Conservation (phyloP, 2,329 filamentous ascomycete genomes). For the Didymella exigua region DNA sequence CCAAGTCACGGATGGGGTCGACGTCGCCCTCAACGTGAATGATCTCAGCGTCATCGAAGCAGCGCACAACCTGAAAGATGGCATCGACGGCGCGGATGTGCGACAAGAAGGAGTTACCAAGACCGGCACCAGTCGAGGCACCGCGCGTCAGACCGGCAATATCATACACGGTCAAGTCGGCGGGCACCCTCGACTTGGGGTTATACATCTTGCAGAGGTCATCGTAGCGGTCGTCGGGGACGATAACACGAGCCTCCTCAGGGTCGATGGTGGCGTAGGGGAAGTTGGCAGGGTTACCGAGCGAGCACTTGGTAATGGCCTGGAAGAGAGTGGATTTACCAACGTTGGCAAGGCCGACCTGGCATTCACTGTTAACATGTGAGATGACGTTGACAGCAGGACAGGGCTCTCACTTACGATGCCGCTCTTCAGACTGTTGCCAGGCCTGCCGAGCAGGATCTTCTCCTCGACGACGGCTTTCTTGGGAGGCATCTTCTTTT, state of each 20-base stretch:
- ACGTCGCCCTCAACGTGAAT: slow-evolving; percentile 99
- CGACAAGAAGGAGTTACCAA: slow-evolving; percentile 97
- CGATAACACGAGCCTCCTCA: slow-evolving; percentile 95
- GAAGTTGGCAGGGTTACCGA: slow-evolving; percentile 99
- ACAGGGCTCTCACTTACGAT: slow-evolving; percentile 76
- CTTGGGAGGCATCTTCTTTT: slow-evolving; percentile 92
- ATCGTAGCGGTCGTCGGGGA: slow-evolving; percentile 94
- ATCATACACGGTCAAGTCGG: slow-evolving; percentile 97
- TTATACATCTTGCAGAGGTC: slow-evolving; percentile 97
- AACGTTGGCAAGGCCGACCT: slow-evolving; percentile 98
- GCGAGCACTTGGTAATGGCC: slow-evolving; percentile 95
- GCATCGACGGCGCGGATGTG: slow-evolving; percentile 98
- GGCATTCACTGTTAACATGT: slow-evolving; percentile 51
- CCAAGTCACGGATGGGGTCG: slow-evolving; percentile 89
- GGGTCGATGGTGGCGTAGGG: slow-evolving; percentile 99
- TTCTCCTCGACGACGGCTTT: slow-evolving; percentile 92
- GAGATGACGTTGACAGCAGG: slow-evolving; percentile 41
- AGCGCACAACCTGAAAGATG: slow-evolving; percentile 95
- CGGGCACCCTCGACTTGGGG: slow-evolving; percentile 95
- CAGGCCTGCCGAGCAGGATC: slow-evolving; percentile 91
- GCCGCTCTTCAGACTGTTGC: slow-evolving; percentile 98
- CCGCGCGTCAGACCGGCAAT: slow-evolving; percentile 96
- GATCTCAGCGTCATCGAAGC: slow-evolving; percentile 98
- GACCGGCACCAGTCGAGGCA: slow-evolving; percentile 94
- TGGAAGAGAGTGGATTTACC: slow-evolving; percentile 99